Conservation (phyloP, 768 basidiomycete genomes). For the Baorangia bicolor region DNA sequence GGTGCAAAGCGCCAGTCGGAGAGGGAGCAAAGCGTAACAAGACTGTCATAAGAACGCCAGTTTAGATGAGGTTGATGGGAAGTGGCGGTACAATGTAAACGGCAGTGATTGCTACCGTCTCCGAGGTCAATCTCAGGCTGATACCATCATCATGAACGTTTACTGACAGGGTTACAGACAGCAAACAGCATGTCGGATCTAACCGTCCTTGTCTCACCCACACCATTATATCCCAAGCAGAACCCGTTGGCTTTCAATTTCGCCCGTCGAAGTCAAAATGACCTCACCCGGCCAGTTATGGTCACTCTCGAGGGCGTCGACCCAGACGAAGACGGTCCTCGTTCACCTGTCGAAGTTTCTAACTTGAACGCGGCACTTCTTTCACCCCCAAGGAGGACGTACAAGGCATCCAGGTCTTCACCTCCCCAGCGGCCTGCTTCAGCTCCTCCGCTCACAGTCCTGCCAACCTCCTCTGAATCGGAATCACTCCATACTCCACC, state of each 20-base stretch:
- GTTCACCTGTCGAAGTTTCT: slow-evolving; percentile 26
- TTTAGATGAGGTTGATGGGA: too few species aligned
- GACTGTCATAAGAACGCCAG: too few species aligned
- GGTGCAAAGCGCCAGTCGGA: slow-evolving; percentile 90
- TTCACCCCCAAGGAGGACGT: slow-evolving; percentile 30
- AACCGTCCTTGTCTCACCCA: slow-evolving; percentile 35
- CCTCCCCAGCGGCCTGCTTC: slow-evolving; percentile 18
- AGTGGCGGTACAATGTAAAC: neutral
- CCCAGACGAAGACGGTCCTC: slow-evolving; percentile 19
- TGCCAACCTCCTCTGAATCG: neutral
- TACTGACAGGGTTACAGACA: neutral
- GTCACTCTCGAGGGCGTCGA: slow-evolving; percentile 32
- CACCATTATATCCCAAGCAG: slow-evolving; percentile 24
- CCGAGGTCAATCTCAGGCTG: too few species aligned
- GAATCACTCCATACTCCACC: neutral
- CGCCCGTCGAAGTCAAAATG: slow-evolving; percentile 29
- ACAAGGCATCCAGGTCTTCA: slow-evolving; percentile 18
- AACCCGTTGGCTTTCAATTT: slow-evolving; percentile 29
- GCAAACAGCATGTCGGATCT: slow-evolving; percentile 29
- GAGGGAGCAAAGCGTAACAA: slow-evolving; percentile 94
- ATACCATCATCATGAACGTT: too few species aligned
- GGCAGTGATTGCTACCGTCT: neutral
- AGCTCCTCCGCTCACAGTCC: slow-evolving; percentile 22
- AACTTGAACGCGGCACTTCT: slow-evolving; percentile 20
- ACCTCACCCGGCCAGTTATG: slow-evolving; percentile 32